Conservation (phyloP, 306 rosid species). For the Quercus mongolica region DNA sequence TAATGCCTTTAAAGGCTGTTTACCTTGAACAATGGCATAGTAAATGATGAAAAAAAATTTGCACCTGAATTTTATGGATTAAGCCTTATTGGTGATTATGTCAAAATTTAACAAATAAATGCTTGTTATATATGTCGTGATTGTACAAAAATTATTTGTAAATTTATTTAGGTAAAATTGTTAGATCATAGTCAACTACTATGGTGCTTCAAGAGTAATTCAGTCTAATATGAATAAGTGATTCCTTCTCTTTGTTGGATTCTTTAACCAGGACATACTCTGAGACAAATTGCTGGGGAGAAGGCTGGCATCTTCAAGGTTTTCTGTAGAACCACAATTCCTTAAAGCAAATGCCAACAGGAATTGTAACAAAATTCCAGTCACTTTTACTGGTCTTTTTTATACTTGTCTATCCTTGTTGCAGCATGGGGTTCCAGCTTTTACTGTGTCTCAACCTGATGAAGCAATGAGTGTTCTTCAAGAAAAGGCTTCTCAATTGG, state of each 20-base stretch:
- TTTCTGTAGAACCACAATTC: conserved; percentile 17
- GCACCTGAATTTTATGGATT: neutral
- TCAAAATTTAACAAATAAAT: neutral
- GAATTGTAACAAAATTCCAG: no score
- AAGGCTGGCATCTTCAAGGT: conserved; percentile 99
- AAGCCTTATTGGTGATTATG: neutral
- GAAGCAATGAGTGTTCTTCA: conserved; percentile 84
- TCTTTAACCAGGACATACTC: conserved; percentile 61
- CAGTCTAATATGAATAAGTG: conserved; percentile 1
- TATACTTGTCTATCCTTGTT: conserved; percentile 7
- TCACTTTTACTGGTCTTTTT: neutral
- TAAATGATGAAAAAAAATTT: neutral
- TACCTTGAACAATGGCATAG: neutral
- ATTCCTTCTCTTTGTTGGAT: conserved; percentile 22
- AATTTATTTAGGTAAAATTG: neutral
- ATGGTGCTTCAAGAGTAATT: neutral
- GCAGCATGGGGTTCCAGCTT: conserved; percentile 71
- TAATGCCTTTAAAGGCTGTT: conserved; percentile 1
- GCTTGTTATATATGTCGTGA: neutral
- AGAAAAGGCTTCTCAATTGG: conserved; percentile 70
- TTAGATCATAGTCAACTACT: no score
- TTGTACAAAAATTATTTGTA: neutral
- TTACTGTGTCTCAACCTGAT: conserved; percentile 82
- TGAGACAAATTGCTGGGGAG: conserved; percentile 90
- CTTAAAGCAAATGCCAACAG: no score